Evolutionary conservation across 2,329 filamentous ascomycete genomes (phyloP).

Genomic region (Leptographium wingfieldii): DNA sequence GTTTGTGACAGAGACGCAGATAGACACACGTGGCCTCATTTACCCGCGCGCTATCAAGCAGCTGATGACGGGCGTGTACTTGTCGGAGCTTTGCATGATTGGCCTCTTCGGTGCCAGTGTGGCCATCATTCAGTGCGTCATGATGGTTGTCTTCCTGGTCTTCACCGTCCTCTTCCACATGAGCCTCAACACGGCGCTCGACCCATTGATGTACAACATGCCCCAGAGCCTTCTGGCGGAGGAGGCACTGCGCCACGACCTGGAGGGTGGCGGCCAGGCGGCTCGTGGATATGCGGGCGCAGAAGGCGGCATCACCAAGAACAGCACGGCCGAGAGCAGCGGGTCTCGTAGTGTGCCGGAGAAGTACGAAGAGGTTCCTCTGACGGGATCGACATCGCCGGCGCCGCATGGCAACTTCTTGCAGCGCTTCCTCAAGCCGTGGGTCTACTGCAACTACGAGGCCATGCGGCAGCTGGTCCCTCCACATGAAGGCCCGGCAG

Average conservation of each 20-base stretch:
- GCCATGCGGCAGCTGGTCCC: conserved; percentile 60
- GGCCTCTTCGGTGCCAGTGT: conserved; percentile 64
- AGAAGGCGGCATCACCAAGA: conserved; percentile 11
- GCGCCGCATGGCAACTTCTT: conserved; percentile 40
- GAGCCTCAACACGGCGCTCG: conserved; percentile 57
- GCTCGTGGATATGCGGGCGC: conserved; percentile 4
- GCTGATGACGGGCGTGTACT: conserved; percentile 68
- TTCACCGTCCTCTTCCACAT: conserved; percentile 68
- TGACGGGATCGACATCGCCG: conserved; percentile 12
- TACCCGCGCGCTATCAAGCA: conserved; percentile 87
- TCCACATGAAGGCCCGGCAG: conserved; percentile 28
- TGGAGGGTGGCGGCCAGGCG: conserved; percentile 10
- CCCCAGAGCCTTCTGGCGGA: conserved; percentile 54
- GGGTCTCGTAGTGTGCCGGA: not conserved
- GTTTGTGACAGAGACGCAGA: conserved; percentile 64
- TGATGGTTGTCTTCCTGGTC: conserved; percentile 64
- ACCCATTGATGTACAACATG: conserved; percentile 65
- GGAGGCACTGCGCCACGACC: conserved; percentile 24
- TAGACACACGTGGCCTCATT: conserved; percentile 85
- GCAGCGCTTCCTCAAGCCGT: conserved; percentile 62
- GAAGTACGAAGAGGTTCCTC: conserved; percentile 11
- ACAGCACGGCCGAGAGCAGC: conserved; percentile 15
- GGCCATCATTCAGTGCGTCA: conserved; percentile 54
- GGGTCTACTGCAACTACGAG: conserved; percentile 61
- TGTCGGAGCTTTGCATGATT: conserved; percentile 67